Evolutionary conservation across 371 early-diverging fungal genomes (phyloP).

Genomic region (Coemansia sp.): DNA sequence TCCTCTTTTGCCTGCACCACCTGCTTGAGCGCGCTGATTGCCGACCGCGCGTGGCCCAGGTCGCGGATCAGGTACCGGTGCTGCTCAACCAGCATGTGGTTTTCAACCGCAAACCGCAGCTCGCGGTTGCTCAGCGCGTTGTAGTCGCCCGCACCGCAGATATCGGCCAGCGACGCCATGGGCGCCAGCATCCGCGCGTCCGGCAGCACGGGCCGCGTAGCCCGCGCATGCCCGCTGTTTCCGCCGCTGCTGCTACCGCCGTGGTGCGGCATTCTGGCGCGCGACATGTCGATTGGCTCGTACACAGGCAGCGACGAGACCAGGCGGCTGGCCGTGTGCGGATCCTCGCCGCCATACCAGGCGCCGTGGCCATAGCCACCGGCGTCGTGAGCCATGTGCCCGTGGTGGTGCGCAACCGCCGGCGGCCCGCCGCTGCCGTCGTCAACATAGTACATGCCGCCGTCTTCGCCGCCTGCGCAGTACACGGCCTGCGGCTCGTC

Average conservation of each 20-base stretch:
- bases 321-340: constrained; percentile 8
- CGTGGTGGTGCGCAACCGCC: not conserved
- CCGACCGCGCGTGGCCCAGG: constrained; percentile 45
- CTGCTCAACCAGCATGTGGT: constrained; percentile 48
- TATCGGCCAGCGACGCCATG: constrained; percentile 45
- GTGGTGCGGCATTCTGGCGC: not conserved
- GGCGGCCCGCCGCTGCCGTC: not conserved
- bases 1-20: constrained; percentile 49
- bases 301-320: constrained; percentile 36
- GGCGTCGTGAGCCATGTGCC: no score
- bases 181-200: constrained; percentile 46
- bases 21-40: constrained; percentile 41
- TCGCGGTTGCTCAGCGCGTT: constrained; percentile 42
- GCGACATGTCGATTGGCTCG: constrained; percentile 40
- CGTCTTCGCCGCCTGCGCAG: not conserved
- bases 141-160: constrained; percentile 5
- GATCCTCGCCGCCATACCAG: constrained; percentile 4
- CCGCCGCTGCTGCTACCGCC: not conserved
- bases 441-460: constrained; percentile 2
- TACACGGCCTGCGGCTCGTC: not conserved
- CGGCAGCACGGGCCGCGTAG: constrained; percentile 33
- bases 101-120: constrained; percentile 43
- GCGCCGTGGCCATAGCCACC: not conserved
- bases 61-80: constrained; percentile 46
- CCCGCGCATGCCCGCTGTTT: constrained; percentile 13